Conservation (phyloP, 352 stramenopile genomes). For the Phytophthora tubulina region DNA sequence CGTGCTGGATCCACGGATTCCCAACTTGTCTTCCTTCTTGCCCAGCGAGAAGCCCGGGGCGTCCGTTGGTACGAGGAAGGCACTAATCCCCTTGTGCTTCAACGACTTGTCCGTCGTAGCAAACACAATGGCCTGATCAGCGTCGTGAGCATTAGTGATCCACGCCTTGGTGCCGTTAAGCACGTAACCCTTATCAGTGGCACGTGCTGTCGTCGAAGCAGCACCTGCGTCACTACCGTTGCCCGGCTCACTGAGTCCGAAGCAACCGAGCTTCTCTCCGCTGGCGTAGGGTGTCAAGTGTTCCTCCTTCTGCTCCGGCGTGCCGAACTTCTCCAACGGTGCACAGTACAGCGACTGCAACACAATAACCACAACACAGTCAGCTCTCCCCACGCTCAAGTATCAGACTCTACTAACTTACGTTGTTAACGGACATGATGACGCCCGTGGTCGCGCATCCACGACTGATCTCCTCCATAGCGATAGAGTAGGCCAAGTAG, state of each 20-base stretch:
- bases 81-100: slow-evolving; percentile 97
- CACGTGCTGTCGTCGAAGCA: slow-evolving; percentile 92
- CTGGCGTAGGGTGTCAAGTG: slow-evolving; percentile 91
- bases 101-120: slow-evolving; percentile 97
- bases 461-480: slow-evolving; percentile 98
- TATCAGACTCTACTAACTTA: slow-evolving; percentile 37
- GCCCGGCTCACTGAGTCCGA: slow-evolving; percentile 94
- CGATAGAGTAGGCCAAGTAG: slow-evolving; percentile 97
- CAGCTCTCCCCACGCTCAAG: not conserved
- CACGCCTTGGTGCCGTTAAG: slow-evolving; percentile 98
- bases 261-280: slow-evolving; percentile 95
- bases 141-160: slow-evolving; percentile 97
- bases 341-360: slow-evolving; percentile 95
- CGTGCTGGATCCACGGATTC: slow-evolving; percentile 97
- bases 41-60: slow-evolving; percentile 94
- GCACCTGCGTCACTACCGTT: slow-evolving; percentile 96
- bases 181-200: slow-evolving; percentile 91
- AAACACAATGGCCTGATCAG: slow-evolving; percentile 95
- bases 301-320: slow-evolving; percentile 92
- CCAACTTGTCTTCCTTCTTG: slow-evolving; percentile 98
- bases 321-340: slow-evolving; percentile 95
- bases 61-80: slow-evolving; percentile 95
- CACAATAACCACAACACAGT: slow-evolving; percentile 13
- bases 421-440: slow-evolving; percentile 96
- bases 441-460: slow-evolving; percentile 96